phyloP scores from a whole-genome alignment of 306 rosid species.

The Castanospermum australe region DNA sequence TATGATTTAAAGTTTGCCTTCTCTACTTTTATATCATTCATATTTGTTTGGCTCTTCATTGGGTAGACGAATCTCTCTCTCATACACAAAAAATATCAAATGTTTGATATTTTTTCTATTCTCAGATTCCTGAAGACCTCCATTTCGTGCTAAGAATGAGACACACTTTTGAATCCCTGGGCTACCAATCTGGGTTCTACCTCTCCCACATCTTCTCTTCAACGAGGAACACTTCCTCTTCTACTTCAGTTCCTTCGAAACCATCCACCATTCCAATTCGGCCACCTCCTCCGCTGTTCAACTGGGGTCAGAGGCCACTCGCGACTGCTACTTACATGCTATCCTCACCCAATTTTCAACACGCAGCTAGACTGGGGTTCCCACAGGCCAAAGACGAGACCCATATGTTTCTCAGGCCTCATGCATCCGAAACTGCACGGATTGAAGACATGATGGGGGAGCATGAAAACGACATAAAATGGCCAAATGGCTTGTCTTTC shows the following conservation, averaged over 20 bases:
- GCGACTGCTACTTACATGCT: slow-evolving; percentile 61
- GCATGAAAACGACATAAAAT: slow-evolving; percentile 81
- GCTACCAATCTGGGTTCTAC: slow-evolving; percentile 93
- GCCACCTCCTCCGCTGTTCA: slow-evolving; percentile 77
- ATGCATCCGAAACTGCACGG: slow-evolving; percentile 56
- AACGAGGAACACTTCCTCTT: slow-evolving; percentile 65
- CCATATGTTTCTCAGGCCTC: slow-evolving; percentile 79
- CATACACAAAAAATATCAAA: not conserved
- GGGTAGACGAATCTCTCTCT: not conserved
- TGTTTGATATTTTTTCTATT: slow-evolving; percentile 24
- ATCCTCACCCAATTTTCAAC: slow-evolving; percentile 71
- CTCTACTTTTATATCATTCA: not conserved
- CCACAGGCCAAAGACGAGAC: slow-evolving; percentile 77
- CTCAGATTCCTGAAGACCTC: slow-evolving; percentile 93
- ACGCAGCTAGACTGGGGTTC: slow-evolving; percentile 55
- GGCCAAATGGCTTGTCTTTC: slow-evolving; percentile 93
- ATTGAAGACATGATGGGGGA: slow-evolving; percentile 81
- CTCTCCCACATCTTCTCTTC: slow-evolving; percentile 95
- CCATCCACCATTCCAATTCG: slow-evolving; percentile 70
- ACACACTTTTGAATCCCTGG: slow-evolving; percentile 96
- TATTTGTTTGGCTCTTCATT: not conserved
- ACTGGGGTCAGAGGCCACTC: slow-evolving; percentile 82
- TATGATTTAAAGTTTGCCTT: not conserved
- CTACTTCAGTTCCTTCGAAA: slow-evolving; percentile 65
- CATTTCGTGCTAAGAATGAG: slow-evolving; percentile 99